Evolutionary conservation across 2,329 filamentous ascomycete species (phyloP), one percentile per base, ranked within the genome.

Genomic region (Colletotrichum sojae): DNA sequence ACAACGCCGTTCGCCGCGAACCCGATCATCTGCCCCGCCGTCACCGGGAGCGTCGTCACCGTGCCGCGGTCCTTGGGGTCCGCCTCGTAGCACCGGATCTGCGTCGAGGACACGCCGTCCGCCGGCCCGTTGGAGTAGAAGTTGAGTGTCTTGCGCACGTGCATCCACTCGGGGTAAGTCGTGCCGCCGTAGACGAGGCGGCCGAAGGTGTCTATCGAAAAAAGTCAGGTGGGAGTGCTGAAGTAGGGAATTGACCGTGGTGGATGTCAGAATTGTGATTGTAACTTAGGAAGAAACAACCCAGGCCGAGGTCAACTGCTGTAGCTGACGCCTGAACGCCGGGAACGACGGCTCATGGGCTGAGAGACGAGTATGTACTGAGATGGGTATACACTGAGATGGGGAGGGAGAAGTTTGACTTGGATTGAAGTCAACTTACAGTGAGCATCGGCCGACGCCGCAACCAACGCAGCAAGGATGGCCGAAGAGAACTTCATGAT

Each of bases 1-100:
- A 84, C 76, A 65, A 74, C 71, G 6, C 79, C 76, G 71, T 76
- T 78, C 15, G 80, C 78, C 22, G 77, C 76, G 73, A 83, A 83
- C 25, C 77, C 78, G 5, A 79, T 73, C 15, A 67, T 72, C 3
- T 71, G 70, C 58, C 78, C 77, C 4, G 78, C 78, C 43, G 65
- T 64, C 27, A 68, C 65, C 16, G 48, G 65, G 3, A 68, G 39
- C 5, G 60, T 68, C 20, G 61, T 53, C 15, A 68, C 65, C 18
- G 48, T 58, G 27, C 60, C 65, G 25, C 60, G 52, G 48, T 68
- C 65, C 18, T 56, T 57, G 53, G 60, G n/a, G 16, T 64, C 65
- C 16, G 65, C 65, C 56, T 79, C 76, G 69, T 75, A 79, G 72
- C 78, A 80, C n/a, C 76, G 76, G 75, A 79, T 79, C 56, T 76